Evolutionary conservation across 106 monocot genomes (phyloP).

Genomic region (Vanilla planifolia): DNA sequence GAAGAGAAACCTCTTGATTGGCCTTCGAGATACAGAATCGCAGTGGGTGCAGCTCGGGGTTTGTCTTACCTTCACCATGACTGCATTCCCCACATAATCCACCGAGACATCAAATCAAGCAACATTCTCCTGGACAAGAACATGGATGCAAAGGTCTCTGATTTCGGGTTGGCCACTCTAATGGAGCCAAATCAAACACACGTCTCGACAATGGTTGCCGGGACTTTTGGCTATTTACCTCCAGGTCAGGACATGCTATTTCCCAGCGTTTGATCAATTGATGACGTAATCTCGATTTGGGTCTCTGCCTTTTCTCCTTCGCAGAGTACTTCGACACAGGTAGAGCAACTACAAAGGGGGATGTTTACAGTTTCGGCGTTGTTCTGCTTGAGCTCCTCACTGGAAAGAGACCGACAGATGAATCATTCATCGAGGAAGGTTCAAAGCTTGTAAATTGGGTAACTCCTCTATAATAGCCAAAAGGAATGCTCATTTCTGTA

Average conservation of each 20-base stretch:
- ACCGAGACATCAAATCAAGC: conserved; percentile 91
- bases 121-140: conserved; percentile 82
- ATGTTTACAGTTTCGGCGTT: conserved; percentile 89
- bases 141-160: conserved; percentile 75
- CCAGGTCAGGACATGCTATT: conserved; percentile 35
- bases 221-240: conserved; percentile 86
- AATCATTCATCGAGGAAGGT: conserved; percentile 73
- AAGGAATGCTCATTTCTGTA: too few relatives aligned
- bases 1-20: conserved; percentile 52
- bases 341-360: conserved; percentile 76
- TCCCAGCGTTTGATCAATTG: background rate
- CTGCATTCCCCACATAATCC: conserved; percentile 80
- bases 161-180: conserved; percentile 81
- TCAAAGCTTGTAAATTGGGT: conserved; percentile 79
- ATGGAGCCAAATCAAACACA: conserved; percentile 62
- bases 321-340: conserved; percentile 90
- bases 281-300: background rate
- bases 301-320: background rate
- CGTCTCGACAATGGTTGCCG: conserved; percentile 74
- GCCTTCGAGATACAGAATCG: conserved; percentile 56
- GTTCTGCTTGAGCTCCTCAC: conserved; percentile 81
- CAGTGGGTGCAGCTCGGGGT: conserved; percentile 69
- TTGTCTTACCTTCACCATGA: conserved; percentile 84
- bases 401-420: conserved; percentile 80
- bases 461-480: conserved; percentile 18